Percentiles rank a stretch among this genome's conserved stretches.
These are phyloP conservation scores for Blastomyces emzantsi DNA, from an alignment of 2,329 filamentous ascomycete genomes.

Conservation along the genomic window DNA sequence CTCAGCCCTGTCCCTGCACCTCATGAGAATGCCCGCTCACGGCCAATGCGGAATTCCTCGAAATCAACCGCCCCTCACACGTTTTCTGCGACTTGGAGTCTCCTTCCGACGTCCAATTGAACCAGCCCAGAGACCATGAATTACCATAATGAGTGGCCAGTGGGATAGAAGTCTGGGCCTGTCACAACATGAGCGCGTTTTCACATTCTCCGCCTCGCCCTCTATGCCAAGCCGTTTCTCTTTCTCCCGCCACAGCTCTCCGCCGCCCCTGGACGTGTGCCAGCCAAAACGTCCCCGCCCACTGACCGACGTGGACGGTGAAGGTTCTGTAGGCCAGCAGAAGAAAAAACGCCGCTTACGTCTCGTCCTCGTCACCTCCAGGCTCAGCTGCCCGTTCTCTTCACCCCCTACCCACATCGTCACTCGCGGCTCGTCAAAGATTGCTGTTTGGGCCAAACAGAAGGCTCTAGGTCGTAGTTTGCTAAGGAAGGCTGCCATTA, in stretches of 20 bases:
- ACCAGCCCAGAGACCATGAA: background rate
- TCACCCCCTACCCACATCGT: conserved; percentile 61
- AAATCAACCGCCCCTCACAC: background rate
- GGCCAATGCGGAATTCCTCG: background rate
- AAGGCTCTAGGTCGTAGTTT: conserved; percentile 29
- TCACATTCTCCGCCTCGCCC: conserved; percentile 28
- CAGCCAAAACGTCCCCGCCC: conserved; percentile 41
- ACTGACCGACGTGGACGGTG: conserved; percentile 49
- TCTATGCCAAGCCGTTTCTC: conserved; percentile 25
- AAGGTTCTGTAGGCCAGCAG: conserved; percentile 43
- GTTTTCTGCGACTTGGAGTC: background rate
- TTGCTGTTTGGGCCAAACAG: conserved; percentile 38
- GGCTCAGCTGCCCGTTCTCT: conserved; percentile 60
- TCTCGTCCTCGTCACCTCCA: conserved; percentile 54
- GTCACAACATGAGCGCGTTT: conserved; percentile 15
- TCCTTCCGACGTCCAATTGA: background rate
- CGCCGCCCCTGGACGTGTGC: conserved; percentile 10
- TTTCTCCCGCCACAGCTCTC: conserved; percentile 25
- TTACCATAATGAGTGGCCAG: conserved; percentile 5
- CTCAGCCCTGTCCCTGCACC: no score
- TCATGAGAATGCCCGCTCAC: background rate
- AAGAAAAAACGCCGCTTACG: conserved; percentile 60
- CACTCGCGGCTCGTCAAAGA: conserved; percentile 42
- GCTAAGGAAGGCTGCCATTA: conserved; percentile 37
- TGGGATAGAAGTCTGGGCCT: conserved; percentile 3